Conservation (phyloP, 306 rosid genomes). For the Vigna radiata region DNA sequence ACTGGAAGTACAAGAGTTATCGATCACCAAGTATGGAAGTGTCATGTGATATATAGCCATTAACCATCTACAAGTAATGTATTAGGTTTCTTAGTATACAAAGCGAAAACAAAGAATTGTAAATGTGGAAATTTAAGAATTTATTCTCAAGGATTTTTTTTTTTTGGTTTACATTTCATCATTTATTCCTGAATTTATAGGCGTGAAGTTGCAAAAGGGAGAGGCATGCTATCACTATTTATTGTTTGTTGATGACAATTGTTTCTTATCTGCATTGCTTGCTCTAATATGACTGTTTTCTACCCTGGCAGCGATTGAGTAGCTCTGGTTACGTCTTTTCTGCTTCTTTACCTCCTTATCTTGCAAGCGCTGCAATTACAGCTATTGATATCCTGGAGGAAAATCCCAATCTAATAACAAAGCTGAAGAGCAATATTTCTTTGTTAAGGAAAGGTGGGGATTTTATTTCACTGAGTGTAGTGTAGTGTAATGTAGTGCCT, state of each 20-base stretch:
- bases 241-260: conserved; percentile 16
- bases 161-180: conserved; percentile 4
- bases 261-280: conserved; percentile 31
- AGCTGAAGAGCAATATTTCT: conserved; percentile 73
- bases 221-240: conserved; percentile 23
- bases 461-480: conserved; percentile 39
- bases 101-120: conserved; percentile 3
- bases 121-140: conserved; percentile 19
- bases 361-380: conserved; percentile 89
- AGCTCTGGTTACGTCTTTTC: conserved; percentile 97
- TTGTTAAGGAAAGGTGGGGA: conserved; percentile 71
- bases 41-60: conserved; percentile 26
- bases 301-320: conserved; percentile 82
- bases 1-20: conserved; percentile 92
- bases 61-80: conserved; percentile 23
- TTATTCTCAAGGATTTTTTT: conserved; percentile 17
- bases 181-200: conserved; percentile 10
- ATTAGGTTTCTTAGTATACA: conserved; percentile 18
- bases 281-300: conserved; percentile 46
- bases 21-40: conserved; percentile 88
- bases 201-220: conserved; percentile 30
- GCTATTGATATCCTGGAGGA: conserved; percentile 89
- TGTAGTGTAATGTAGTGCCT: not conserved
- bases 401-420: conserved; percentile 73
- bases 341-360: conserved; percentile 99